Base-by-base conservation (phyloP, 2,329 filamentous ascomycete genomes). In the Graphiopsis chlorocephala region DNA sequence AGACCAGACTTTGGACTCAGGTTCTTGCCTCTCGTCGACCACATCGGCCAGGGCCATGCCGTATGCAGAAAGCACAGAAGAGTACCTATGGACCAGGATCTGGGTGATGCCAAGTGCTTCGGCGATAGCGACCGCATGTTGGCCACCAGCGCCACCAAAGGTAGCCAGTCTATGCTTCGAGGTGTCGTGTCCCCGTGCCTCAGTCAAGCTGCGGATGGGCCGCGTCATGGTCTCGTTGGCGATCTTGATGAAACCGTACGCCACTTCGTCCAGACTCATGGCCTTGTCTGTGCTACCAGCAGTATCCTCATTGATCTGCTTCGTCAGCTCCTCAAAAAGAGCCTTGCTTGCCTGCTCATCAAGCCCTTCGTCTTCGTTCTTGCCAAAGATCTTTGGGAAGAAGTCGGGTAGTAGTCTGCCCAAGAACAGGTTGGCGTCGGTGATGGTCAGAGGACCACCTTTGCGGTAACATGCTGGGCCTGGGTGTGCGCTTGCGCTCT, bases 371-470 rank as follows among this genome's bases (percentile, higher is more conserved):
- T 97, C 84, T 74, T 97, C 93, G 52, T 93, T 90, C 75, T 92
- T 90, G 53, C 94, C 94, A 71, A 98, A 97, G 65, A 98, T 97
- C 75, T 93, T 94, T 0, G 93, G 93, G 73, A 97, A 97, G 81
- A 95, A 96, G 67, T 96, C 91, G 0, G 93, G 93, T 1, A 97
- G 79, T 4, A 98, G 81, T 45, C 93, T 85, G 0, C 93, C 93
- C 0, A 97, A 86, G 71, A 92, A 92, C 6, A 97, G 77, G 70
- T 97, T 97, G 1, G 93, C 93, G 74, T 97, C 93, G 0, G 93
- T 97, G n/a, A 97, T 93, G 0, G 93, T 95, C 4, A 93, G 83
- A 4, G 93, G 93, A 0, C 93, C 93, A 0, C 90, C 91, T 77
- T 97, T 97, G 33, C 93, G 86, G 77, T 97, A 97, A 70, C 93